phyloP scores from a whole-genome alignment of 805 yeast species.

The Millerozyma miso region DNA sequence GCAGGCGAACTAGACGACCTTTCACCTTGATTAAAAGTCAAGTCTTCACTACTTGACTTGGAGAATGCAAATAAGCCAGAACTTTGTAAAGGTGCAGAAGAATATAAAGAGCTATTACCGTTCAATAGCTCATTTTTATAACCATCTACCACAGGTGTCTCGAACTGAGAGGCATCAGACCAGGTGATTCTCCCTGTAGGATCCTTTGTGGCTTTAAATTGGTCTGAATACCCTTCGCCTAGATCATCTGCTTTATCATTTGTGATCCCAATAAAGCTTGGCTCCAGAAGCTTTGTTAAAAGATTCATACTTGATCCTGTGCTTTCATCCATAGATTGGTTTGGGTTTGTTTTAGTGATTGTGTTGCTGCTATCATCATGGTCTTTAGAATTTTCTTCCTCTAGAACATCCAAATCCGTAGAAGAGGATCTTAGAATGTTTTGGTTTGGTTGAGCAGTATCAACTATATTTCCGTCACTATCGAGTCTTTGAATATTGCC shows the following conservation, averaged over 20 bases:
- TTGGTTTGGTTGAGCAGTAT: conserved; percentile 5
- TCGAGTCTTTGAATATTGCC: conserved; percentile 42
- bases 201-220: conserved; percentile 24
- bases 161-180: conserved; percentile 14
- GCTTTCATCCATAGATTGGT: conserved; percentile 2
- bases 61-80: conserved; percentile 20
- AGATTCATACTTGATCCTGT: background rate
- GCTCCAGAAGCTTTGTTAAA: conserved; percentile 5
- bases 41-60: conserved; percentile 1
- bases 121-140: conserved; percentile 1
- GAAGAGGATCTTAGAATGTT: conserved; percentile 15
- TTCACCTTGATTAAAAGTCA: conserved; percentile 5
- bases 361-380: conserved; percentile 3
- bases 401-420: conserved; percentile 24
- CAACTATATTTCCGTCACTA: conserved; percentile 42
- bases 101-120: background rate
- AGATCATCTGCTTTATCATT: conserved; percentile 6
- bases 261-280: conserved; percentile 4
- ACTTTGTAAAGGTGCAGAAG: conserved; percentile 9
- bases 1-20: conserved; percentile 15
- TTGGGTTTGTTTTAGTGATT: background rate
- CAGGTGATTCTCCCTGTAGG: conserved; percentile 29
- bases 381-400: conserved; percentile 28
- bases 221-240: conserved; percentile 20
- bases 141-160: background rate